Base-by-base conservation (phyloP, 768 basidiomycete genomes). In the Trichaptum fuscoviolaceum region DNA sequence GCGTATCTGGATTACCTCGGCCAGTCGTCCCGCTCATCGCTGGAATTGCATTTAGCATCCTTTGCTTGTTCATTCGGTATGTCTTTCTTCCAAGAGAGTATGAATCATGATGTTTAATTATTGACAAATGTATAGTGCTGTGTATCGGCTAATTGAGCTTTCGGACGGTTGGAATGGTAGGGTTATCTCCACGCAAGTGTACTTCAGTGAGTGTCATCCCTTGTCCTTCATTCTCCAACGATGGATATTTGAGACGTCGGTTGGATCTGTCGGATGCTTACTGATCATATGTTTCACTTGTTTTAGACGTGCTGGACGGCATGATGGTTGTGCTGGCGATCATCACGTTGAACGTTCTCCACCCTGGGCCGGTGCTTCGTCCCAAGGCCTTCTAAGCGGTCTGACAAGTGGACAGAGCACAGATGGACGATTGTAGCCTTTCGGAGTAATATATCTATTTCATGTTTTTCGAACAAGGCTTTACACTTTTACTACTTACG, bases 71-170 rank as follows among this genome's bases (percentile, higher is more conserved):
- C 18, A 61, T 61, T 61, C 59, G 59, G 59, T 61, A 25, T 15
- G 59, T 61, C 15, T 12, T 61, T 15, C 23, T 34, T 35, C 2
- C 25, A 58, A 18, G 3, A 61, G 6, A 24, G 24, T 9, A 4
- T 15, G 17, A 24, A 58, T 12, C 27, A 10, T 62, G 65, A 67
- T 35, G 34, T 62, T n/a, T 20, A 35, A 69, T n/a, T 71, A 73
- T 67, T 66, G 72, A 42, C 69, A 30, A n/a, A 3, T 26, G 26
- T 30, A 7, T 57, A 69, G 69, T 35, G 36, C 65, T 20, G 42
- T 70, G n/a, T 73, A 73, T 64, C 67, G 72, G 42, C 69, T 71
- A 0, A 62, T 71, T 58, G 71, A 72, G 61, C 67, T 72, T 17
- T 58, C 64, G 18, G 69, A 65, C 20, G 71, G 71, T 7, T 72